These are phyloP conservation scores for Triglochin maritima DNA, from an alignment of 106 monocot genomes.

Conservation along the genomic window DNA sequence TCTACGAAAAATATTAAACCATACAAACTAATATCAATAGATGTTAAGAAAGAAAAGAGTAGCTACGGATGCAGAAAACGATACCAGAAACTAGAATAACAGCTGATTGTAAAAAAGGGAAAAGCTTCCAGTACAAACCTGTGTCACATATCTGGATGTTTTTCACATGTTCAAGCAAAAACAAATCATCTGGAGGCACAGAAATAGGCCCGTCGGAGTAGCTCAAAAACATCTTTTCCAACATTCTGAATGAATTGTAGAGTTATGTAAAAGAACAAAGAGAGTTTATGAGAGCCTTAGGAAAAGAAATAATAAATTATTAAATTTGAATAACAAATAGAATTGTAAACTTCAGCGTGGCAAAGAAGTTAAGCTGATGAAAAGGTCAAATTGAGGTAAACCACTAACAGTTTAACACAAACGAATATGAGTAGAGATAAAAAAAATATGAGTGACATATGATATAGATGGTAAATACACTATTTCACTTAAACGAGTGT, in stretches of 20 bases:
- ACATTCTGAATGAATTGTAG: conserved; percentile 39
- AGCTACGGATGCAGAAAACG: background rate
- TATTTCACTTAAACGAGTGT: no score
- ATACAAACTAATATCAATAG: background rate
- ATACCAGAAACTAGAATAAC: background rate
- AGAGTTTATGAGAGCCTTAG: background rate
- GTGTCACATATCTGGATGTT: conserved; percentile 77
- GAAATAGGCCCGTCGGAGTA: conserved; percentile 84
- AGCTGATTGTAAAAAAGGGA: background rate
- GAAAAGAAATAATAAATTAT: background rate
- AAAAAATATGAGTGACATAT: no score
- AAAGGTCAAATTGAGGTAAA: background rate
- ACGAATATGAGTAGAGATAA: background rate
- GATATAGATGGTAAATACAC: no score
- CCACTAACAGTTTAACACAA: no score
- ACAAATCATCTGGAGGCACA: conserved; percentile 67
- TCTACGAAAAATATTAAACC: conserved; percentile 28
- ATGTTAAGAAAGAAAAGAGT: no score
- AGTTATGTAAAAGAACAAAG: background rate
- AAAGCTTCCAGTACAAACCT: conserved; percentile 23
- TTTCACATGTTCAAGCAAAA: conserved; percentile 73
- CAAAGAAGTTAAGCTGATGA: background rate
- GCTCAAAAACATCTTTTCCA: conserved; percentile 85
- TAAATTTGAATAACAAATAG: background rate
- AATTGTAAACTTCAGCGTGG: background rate